Evolutionary conservation across 768 basidiomycete genomes (phyloP).

Genomic region (Postia placenta): DNA sequence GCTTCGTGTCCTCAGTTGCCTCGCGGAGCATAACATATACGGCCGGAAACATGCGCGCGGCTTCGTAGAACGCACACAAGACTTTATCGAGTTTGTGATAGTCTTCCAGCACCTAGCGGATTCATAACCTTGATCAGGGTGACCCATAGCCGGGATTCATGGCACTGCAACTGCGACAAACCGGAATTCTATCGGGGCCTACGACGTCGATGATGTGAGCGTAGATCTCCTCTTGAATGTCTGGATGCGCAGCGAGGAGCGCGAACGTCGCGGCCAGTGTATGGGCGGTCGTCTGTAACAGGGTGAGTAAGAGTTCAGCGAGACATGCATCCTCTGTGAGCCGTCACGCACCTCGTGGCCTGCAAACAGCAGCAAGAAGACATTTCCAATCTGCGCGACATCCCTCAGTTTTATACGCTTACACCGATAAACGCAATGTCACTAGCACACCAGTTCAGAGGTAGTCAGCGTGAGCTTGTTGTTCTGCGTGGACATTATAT

Average conservation of each 20-base stretch:
- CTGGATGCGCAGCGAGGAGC: conserved; percentile 23
- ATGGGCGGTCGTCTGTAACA: conserved; percentile 25
- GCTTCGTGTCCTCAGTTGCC: conserved; percentile 21
- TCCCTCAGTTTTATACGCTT: no score
- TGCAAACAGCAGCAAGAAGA: conserved; percentile 15
- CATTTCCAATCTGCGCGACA: conserved; percentile 13
- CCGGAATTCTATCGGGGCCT: conserved; percentile 16
- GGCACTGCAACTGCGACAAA: no score
- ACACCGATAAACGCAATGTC: no score
- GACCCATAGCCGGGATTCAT: no score
- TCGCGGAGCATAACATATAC: conserved; percentile 25
- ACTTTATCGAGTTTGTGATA: conserved; percentile 25
- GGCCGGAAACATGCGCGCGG: conserved; percentile 28
- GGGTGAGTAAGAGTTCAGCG: neutral
- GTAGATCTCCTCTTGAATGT: conserved; percentile 27
- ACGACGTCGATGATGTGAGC: conserved; percentile 24
- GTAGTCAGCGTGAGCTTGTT: conserved; percentile 1
- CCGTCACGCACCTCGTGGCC: conserved; percentile 10
- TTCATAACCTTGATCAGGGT: no score
- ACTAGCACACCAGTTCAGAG: conserved; percentile 8
- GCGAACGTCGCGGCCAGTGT: conserved; percentile 28
- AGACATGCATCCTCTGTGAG: neutral
- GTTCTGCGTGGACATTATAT: conserved; percentile 3
- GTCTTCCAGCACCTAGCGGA: conserved; percentile 12
- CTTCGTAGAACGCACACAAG: conserved; percentile 26